Conservation (phyloP, 257 asterid species). For the Plantago major region DNA sequence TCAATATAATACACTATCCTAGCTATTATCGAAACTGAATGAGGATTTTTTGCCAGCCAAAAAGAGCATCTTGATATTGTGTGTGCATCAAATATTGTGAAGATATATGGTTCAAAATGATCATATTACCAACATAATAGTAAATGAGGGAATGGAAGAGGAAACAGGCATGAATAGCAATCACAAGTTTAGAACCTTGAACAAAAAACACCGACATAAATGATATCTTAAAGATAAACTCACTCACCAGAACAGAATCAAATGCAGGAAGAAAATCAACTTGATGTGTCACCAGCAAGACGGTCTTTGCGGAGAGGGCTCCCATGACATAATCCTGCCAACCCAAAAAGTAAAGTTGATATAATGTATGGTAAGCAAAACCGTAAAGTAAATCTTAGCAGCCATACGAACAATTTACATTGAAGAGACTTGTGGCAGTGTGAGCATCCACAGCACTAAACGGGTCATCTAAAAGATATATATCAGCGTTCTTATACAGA, state of each 20-base stretch:
- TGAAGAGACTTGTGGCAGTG: constrained; percentile 79
- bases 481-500: constrained; percentile 75
- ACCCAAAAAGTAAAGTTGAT: constrained; percentile 5
- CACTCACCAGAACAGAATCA: constrained; percentile 79
- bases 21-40: too few relatives aligned
- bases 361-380: background rate
- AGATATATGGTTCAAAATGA: too few relatives aligned
- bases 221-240: constrained; percentile 25
- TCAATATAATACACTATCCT: too few relatives aligned
- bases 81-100: too few relatives aligned
- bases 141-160: too few relatives aligned
- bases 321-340: constrained; percentile 80
- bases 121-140: too few relatives aligned
- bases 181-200: too few relatives aligned
- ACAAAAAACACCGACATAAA: too few relatives aligned
- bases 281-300: constrained; percentile 90
- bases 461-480: constrained; percentile 89
- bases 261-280: constrained; percentile 95
- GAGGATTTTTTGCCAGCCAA: too few relatives aligned
- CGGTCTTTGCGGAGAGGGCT: constrained; percentile 76
- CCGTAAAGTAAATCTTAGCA: background rate
- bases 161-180: too few relatives aligned
- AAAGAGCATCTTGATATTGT: too few relatives aligned
- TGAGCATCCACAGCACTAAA: constrained; percentile 98
- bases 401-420: constrained; percentile 28